Base-by-base conservation (phyloP, 164 flowering plant genomes). In the Vitis labrusca region DNA sequence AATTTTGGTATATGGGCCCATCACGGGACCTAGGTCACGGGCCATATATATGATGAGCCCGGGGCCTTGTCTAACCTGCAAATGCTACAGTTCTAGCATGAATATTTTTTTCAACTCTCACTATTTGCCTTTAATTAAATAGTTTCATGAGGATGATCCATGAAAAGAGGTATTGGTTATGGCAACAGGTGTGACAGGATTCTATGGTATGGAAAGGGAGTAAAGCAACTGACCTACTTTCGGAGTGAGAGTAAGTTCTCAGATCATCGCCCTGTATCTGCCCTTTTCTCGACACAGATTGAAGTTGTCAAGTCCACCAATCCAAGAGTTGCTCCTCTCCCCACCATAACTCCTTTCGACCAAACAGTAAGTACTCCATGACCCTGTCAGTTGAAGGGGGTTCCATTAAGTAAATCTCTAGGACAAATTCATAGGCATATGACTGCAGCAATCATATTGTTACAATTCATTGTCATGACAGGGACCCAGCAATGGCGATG, bases 241-340 rank as follows among this genome's bases (percentile, higher is more conserved):
- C 85, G 98, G 30, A 87, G 89, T 29, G 97, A 93, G 74, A 87
- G 85, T 52, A 87, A 82, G 80, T 88, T 91, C 69, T 91, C 93
- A 0, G 98, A 93, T 76, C 97, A 93, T 62, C 76, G 95, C 32
- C 97, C 98, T 0, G 98, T 93, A 65, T 87, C 86, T 64, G 93
- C 97, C 37, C 82, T 88, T 29, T 93, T 91, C 82, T 80, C 86
- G 13, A 73, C 84, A 27, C 85, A 70, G 37, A 74, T 86, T 32
- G 91, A 87, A 61, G 77, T 80, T 17, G 15, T 69, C 27, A 73
- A 77, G 60, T 54, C 77, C 51, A 60, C 64, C 3, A 78, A 74
- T 68, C 66, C 77, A 32, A 73, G 53, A 32, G 47, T 54, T 44
- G 37, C 29, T 15, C 54, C 70, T 68, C 74, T 77, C 65, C 79